Percentiles rank a stretch among this genome's conserved stretches.
phyloP scores from a whole-genome alignment of 2,329 filamentous ascomycete species.

The Emergomyces africanus region DNA sequence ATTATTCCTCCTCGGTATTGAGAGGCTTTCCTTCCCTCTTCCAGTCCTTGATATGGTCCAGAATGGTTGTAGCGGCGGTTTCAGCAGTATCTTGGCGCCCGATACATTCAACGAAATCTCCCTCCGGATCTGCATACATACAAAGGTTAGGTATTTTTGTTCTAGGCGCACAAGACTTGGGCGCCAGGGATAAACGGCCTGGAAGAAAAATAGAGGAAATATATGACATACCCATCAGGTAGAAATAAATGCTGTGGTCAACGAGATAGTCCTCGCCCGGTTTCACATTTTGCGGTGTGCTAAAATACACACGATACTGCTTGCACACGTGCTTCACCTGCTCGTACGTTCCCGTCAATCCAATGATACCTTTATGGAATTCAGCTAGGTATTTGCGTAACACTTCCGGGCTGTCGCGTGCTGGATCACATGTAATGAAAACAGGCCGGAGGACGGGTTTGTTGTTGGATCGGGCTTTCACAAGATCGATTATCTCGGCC shows the following conservation, averaged over 20 bases:
- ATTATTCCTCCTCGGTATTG: constrained; percentile 25
- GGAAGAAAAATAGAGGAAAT: neutral
- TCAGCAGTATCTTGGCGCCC: constrained; percentile 88
- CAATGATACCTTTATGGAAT: constrained; percentile 78
- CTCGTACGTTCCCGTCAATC: constrained; percentile 85
- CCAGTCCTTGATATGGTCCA: constrained; percentile 75
- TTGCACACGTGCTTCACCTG: constrained; percentile 92
- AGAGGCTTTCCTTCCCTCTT: constrained; percentile 41
- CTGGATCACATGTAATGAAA: constrained; percentile 88
- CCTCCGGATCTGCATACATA: constrained; percentile 60
- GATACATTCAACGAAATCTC: constrained; percentile 94
- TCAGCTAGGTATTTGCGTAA: constrained; percentile 76
- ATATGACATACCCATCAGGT: constrained; percentile 67
- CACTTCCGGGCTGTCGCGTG: constrained; percentile 73
- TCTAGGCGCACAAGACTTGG: neutral
- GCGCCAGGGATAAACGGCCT: too few species aligned
- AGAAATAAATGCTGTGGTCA: constrained; percentile 99
- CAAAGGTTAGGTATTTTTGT: neutral
- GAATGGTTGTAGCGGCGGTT: constrained; percentile 69
- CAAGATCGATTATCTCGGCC: constrained; percentile 79
- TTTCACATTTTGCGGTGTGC: constrained; percentile 75
- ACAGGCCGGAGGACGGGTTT: constrained; percentile 53
- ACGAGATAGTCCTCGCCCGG: constrained; percentile 94
- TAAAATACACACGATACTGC: constrained; percentile 93
- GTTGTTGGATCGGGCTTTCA: constrained; percentile 29